phyloP scores from a whole-genome alignment of 1,284 basidiomycete genomes.

The Cerioporus squamosus region DNA sequence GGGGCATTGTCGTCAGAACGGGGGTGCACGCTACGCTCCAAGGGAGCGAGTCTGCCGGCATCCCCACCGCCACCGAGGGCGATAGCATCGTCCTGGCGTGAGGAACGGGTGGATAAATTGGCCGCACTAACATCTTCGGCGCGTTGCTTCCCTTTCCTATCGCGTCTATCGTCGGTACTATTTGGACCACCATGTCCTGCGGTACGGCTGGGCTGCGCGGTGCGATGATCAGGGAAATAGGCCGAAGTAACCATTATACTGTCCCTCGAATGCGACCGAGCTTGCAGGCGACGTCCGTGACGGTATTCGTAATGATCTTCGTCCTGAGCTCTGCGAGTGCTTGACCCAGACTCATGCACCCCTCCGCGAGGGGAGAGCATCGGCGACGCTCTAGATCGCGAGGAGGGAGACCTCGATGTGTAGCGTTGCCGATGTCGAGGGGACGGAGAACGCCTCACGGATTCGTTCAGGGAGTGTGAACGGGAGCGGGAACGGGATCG shows the following conservation, averaged over 20 bases:
- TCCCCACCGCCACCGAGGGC: slow-evolving; percentile 8
- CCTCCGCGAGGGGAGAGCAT: neutral
- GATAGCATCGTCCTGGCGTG: slow-evolving; percentile 7
- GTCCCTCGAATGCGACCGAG: neutral
- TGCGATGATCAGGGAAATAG: neutral
- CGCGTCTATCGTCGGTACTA: slow-evolving; percentile 3
- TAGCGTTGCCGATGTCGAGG: slow-evolving; percentile 3
- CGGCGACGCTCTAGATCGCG: neutral
- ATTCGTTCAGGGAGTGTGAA: slow-evolving; percentile 12
- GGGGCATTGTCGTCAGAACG: neutral
- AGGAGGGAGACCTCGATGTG: slow-evolving; percentile 2
- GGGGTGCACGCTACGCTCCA: neutral
- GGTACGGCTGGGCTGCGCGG: neutral
- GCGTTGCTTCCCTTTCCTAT: slow-evolving; percentile 31
- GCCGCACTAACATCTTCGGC: slow-evolving; percentile 25
- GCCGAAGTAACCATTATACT: neutral
- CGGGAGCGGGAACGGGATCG: slow-evolving; percentile 21
- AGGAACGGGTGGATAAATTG: neutral
- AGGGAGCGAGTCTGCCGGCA: slow-evolving; percentile 16
- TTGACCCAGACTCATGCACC: no score
- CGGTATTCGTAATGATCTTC: neutral
- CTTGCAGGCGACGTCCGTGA: neutral
- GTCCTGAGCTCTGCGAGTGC: no score
- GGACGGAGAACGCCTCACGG: slow-evolving; percentile 4
- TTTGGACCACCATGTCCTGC: neutral